Evolutionary conservation across 2,329 filamentous ascomycete species (phyloP), one percentile per base, ranked within the genome.

Genomic region (Polychaeton citri): DNA sequence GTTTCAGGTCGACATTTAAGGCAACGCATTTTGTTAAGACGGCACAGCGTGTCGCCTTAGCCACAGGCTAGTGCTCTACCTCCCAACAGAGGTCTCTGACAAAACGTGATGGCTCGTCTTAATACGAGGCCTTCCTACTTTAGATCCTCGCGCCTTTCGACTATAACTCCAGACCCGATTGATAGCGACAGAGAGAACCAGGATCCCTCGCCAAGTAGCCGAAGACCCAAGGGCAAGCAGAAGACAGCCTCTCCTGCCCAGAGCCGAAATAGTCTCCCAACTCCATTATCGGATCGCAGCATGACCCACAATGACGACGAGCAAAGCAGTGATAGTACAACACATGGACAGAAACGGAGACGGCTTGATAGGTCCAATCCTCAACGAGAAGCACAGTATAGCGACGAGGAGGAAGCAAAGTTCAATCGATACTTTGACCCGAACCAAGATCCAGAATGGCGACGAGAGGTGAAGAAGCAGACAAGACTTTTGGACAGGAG

Each of bases 361-460:
- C 12, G 24, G 7, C 12, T 24, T 4, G 30, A 43, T 1, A 3
- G 35, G 21, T 16, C 40, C 40, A 13, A 35, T 10, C 44, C 43
- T 9, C 40, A 45, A 19, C 33, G 41, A 28, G 35, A 36, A 20
- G 43, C 12, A 47, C 45, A 5, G 8, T 47, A 51, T 3, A 51
- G 52, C 7, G 48, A 47, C 15, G 48, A 48, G n/a, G 47, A 58
- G 6, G 52, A 55, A 19, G 51, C 40, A 19, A 45, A 42, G 19
- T 53, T 51, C 43, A 55, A 41, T 17, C 43, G 61, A 37, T 72
- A 61, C 44, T 93, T 87, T 57, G 81, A 95, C 51, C 87, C 86
- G 1, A 78, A 92, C 41, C 88, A 95, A 54, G 69, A 84, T 38
- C 66, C 80, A 9, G 73, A 80, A 30, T 73, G 86, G 57, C 75